Conservation (phyloP, 2,329 filamentous ascomycete genomes). For the Talaromyces sp. region DNA sequence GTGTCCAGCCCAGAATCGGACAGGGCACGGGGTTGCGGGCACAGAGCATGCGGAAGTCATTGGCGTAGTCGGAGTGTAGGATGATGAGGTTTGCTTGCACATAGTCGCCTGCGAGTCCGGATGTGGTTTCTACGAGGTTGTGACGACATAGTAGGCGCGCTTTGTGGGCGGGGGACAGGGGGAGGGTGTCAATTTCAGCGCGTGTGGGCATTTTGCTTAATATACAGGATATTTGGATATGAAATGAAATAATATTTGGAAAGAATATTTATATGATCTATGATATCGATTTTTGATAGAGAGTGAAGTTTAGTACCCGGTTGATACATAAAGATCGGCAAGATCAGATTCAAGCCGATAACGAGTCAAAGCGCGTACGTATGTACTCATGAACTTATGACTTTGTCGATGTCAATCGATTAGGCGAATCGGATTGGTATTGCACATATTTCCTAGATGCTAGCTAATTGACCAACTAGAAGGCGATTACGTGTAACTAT, state of each 20-base stretch:
- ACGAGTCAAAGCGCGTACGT: neutral
- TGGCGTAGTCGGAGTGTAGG: conserved; percentile 55
- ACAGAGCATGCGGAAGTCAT: conserved; percentile 58
- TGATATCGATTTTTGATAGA: too few species aligned
- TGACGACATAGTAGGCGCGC: conserved; percentile 46
- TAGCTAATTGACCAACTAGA: neutral
- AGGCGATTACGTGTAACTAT: neutral
- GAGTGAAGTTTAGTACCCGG: neutral
- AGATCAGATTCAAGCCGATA: neutral
- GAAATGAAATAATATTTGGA: neutral
- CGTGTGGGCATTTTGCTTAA: neutral
- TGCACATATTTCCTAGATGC: neutral
- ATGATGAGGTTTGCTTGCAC: conserved; percentile 63
- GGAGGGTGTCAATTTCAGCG: conserved; percentile 5
- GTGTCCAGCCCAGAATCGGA: conserved; percentile 50
- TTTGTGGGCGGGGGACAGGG: conserved; percentile 30
- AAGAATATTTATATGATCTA: neutral
- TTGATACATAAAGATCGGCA: neutral
- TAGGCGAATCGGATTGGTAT: neutral
- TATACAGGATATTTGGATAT: neutral
- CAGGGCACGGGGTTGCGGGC: conserved; percentile 61
- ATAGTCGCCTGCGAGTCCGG: conserved; percentile 54
- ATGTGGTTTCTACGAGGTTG: conserved; percentile 46
- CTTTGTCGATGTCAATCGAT: neutral
- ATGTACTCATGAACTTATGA: neutral